Conservation (phyloP, 164 flowering plant genomes). For the Sextonia rubra region DNA sequence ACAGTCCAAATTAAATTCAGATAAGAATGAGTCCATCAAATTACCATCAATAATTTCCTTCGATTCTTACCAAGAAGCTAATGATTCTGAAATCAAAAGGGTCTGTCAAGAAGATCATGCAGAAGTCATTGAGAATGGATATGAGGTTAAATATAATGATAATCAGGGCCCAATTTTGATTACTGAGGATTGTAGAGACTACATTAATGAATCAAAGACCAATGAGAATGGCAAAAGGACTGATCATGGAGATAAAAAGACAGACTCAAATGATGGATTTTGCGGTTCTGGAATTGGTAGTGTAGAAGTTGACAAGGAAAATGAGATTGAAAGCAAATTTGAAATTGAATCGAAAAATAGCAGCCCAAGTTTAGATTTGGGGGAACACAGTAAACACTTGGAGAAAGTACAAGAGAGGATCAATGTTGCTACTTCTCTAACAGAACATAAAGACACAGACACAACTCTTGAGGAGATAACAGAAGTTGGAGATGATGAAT, state of each 20-base stretch:
- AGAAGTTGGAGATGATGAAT: background rate
- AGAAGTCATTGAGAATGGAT: conserved; percentile 12
- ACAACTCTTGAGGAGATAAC: background rate
- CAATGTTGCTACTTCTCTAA: conserved; percentile 7
- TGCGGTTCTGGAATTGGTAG: conserved; percentile 6
- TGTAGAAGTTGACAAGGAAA: conserved; percentile 7
- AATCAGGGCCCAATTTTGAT: conserved; percentile 3
- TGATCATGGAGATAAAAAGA: conserved; percentile 1
- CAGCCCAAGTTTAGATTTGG: conserved; percentile 11
- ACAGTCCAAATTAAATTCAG: conserved; percentile 3
- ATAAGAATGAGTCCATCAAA: conserved; percentile 8
- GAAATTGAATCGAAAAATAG: background rate
- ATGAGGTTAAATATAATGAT: conserved; percentile 13
- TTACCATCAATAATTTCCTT: conserved; percentile 7
- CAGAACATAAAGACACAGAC: conserved; percentile 10
- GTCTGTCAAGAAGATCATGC: conserved; percentile 18
- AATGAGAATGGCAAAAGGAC: conserved; percentile 6
- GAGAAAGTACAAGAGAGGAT: conserved; percentile 7
- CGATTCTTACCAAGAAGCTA: conserved; percentile 18
- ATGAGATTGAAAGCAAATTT: background rate
- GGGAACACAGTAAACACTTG: conserved; percentile 6
- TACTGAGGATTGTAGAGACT: conserved; percentile 7
- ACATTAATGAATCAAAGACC: conserved; percentile 10
- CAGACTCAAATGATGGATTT: background rate
- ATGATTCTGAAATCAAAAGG: conserved; percentile 19